phyloP scores from a whole-genome alignment of 139 green algal genomes.

The Coccomyxa sp. region DNA sequence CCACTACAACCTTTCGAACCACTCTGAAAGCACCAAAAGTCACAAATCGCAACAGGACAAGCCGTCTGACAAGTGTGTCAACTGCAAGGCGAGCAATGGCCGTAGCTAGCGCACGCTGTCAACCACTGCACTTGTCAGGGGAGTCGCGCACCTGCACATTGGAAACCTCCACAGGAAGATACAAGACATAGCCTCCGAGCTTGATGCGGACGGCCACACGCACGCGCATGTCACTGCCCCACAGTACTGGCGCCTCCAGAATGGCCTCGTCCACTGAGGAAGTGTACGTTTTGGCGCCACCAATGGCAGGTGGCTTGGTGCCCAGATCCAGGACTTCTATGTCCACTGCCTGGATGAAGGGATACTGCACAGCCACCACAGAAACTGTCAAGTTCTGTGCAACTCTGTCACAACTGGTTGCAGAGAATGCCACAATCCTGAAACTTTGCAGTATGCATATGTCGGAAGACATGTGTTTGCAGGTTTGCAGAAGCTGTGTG shows the following conservation, averaged over 20 bases:
- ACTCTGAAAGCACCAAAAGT: too few species aligned
- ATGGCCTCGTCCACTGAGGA: conserved; percentile 60
- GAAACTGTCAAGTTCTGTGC: neutral
- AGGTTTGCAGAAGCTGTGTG: too few species aligned
- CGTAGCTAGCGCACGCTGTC: neutral
- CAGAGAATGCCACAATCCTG: too few species aligned
- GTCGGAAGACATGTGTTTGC: too few species aligned
- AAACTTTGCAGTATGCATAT: too few species aligned
- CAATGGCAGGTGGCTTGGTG: conserved; percentile 34
- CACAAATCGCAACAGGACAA: too few species aligned
- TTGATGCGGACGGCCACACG: conserved; percentile 16
- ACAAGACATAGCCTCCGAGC: conserved; percentile 12
- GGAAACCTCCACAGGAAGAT: conserved; percentile 36
- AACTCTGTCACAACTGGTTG: neutral
- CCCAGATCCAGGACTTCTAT: conserved; percentile 55
- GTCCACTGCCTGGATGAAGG: conserved; percentile 38
- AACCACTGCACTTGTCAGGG: neutral
- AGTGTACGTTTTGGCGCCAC: conserved; percentile 61
- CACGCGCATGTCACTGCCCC: conserved; percentile 42
- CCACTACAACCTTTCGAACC: too few species aligned
- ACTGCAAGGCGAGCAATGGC: neutral
- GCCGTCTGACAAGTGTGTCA: neutral
- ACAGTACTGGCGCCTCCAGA: conserved; percentile 57
- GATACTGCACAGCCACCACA: conserved; percentile 15
- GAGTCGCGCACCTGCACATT: conserved; percentile 18